These are phyloP conservation scores for Ilyonectria robusta DNA, from an alignment of 2,329 filamentous ascomycete genomes.

Conservation along the genomic window DNA sequence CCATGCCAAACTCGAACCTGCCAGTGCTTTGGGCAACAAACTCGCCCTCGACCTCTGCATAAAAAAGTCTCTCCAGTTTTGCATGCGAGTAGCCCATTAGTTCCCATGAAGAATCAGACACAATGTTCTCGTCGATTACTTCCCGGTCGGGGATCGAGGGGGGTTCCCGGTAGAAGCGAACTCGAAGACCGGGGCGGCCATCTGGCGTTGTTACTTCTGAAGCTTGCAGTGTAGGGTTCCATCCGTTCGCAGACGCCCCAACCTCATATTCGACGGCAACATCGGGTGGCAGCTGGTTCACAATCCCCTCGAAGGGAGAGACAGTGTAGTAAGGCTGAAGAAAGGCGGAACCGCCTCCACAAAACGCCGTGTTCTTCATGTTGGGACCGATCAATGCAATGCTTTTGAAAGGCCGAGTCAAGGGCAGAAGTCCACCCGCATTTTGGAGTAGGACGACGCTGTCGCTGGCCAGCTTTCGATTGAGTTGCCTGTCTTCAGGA, in stretches of 20 bases:
- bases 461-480: background rate
- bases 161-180: constrained; percentile 19
- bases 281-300: constrained; percentile 12
- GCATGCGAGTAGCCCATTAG: constrained; percentile 44
- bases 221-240: constrained; percentile 8
- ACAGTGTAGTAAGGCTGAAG: constrained; percentile 51
- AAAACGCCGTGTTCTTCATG: constrained; percentile 54
- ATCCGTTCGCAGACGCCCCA: constrained; percentile 13
- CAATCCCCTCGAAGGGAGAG: constrained; percentile 49
- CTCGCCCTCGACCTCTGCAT: constrained; percentile 36
- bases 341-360: constrained; percentile 51
- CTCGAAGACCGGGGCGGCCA: constrained; percentile 8
- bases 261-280: constrained; percentile 6
- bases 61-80: constrained; percentile 34
- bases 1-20: constrained; percentile 49
- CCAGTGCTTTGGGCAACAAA: constrained; percentile 35
- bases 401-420: constrained; percentile 53
- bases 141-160: constrained; percentile 4
- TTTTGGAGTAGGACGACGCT: constrained; percentile 78
- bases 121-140: constrained; percentile 34
- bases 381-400: constrained; percentile 70
- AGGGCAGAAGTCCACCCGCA: constrained; percentile 67
- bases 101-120: constrained; percentile 39
- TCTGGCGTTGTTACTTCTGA: background rate
- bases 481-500: constrained; percentile 6